phyloP scores from a whole-genome alignment of 2,329 filamentous ascomycete species.

The Aureobasidium vineae region DNA sequence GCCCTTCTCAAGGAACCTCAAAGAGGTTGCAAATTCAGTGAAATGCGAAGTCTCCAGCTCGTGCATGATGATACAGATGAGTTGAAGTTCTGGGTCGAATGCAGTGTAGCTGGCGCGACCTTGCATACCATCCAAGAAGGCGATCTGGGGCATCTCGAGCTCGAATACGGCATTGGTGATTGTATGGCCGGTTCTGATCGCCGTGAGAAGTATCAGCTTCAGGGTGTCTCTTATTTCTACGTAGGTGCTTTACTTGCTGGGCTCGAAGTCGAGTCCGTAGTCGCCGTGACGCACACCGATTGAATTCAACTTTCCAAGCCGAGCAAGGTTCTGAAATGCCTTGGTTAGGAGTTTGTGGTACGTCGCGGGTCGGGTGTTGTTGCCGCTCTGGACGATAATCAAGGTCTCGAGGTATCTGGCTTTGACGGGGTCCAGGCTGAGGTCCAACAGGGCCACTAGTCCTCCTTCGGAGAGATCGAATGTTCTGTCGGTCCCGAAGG shows the following conservation, averaged over 20 bases:
- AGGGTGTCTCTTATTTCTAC: not conserved
- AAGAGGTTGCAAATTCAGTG: not conserved
- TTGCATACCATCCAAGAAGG: not conserved
- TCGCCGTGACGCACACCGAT: not conserved
- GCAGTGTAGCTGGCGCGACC: not conserved
- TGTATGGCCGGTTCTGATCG: not conserved
- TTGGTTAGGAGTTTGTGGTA: not conserved
- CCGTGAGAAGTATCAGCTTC: not conserved
- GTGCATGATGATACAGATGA: not conserved
- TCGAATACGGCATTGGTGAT: not conserved
- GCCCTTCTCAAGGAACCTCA: not conserved
- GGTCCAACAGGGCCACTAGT: not conserved
- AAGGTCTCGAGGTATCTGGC: not conserved
- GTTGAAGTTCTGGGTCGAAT: not conserved
- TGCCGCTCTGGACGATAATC: not conserved
- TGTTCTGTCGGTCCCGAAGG: not conserved
- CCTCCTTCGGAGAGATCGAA: not conserved
- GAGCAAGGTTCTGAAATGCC: not conserved
- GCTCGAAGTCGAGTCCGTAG: not conserved
- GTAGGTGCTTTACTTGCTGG: not conserved
- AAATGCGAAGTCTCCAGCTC: not conserved
- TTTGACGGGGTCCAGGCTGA: too few species aligned
- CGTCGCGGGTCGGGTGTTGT: too few species aligned
- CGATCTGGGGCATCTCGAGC: not conserved
- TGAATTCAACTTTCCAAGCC: not conserved